Conservation (phyloP, 2,329 filamentous ascomycete species). For the Zopfia rhizophila region DNA sequence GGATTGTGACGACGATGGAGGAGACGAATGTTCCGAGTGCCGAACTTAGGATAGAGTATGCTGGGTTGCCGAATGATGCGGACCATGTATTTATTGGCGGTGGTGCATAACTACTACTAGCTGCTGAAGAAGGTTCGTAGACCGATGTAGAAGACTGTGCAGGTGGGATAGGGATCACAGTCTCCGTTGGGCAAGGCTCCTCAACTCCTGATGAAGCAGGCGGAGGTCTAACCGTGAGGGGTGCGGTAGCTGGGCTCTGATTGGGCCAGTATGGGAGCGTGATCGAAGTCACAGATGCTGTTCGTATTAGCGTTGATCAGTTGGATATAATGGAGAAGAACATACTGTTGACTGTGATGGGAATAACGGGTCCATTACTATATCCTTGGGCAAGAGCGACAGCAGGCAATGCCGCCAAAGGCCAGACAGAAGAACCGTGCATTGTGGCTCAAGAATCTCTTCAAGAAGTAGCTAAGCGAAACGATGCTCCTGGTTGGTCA, state of each 20-base stretch:
- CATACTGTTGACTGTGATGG: conserved; percentile 22
- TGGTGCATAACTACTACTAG: not conserved
- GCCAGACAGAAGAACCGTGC: conserved; percentile 27
- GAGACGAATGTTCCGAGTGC: not conserved
- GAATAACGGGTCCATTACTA: conserved; percentile 17
- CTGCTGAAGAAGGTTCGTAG: too few relatives aligned
- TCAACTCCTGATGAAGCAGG: conserved; percentile 4
- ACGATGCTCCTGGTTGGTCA: conserved; percentile 23
- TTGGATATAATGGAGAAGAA: not conserved
- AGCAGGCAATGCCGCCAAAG: conserved; percentile 28
- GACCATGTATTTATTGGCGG: conserved; percentile 3
- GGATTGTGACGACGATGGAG: too few relatives aligned
- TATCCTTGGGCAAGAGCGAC: conserved; percentile 24
- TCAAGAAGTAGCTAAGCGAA: conserved; percentile 11
- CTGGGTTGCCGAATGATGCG: conserved; percentile 5
- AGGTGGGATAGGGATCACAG: conserved; percentile 2
- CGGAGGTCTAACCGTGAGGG: conserved; percentile 1
- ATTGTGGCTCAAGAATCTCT: conserved; percentile 25
- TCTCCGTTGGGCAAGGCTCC: conserved; percentile 22
- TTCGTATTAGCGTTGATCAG: conserved; percentile 11
- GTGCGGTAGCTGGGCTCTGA: conserved; percentile 7
- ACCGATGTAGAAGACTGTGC: not conserved
- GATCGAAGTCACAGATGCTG: conserved; percentile 22
- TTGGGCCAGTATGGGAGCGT: conserved; percentile 26
- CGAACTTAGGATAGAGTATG: conserved; percentile 2